Evolutionary conservation across 2,329 filamentous ascomycete species (phyloP).

Genomic region (Stemphylium lycopersici): DNA sequence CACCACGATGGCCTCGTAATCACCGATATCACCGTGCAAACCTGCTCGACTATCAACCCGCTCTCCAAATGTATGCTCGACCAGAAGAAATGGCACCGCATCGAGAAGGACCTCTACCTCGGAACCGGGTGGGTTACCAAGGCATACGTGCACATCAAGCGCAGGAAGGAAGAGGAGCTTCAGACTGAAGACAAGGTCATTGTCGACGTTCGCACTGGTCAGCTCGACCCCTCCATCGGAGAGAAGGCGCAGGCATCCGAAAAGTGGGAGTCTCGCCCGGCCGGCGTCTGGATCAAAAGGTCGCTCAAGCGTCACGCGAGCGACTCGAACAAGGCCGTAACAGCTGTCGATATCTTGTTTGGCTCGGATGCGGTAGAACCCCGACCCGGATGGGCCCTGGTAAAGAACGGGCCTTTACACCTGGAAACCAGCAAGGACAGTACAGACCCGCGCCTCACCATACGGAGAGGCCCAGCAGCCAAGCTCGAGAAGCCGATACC

Average conservation of each 20-base stretch:
- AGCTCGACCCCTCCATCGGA: slow-evolving; percentile 68
- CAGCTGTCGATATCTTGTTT: slow-evolving; percentile 84
- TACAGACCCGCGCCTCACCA: slow-evolving; percentile 75
- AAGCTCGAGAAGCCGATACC: slow-evolving; percentile 72
- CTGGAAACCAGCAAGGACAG: slow-evolving; percentile 67
- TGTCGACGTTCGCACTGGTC: slow-evolving; percentile 76
- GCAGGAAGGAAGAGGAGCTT: slow-evolving; percentile 86
- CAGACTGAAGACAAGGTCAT: slow-evolving; percentile 76
- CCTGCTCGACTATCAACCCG: slow-evolving; percentile 74
- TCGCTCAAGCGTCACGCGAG: slow-evolving; percentile 73
- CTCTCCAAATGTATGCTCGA: slow-evolving; percentile 80
- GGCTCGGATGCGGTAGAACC: slow-evolving; percentile 92
- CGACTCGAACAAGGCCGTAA: slow-evolving; percentile 76
- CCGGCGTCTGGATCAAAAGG: slow-evolving; percentile 82
- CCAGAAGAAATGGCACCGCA: slow-evolving; percentile 74
- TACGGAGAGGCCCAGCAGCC: slow-evolving; percentile 72
- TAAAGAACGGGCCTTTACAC: slow-evolving; percentile 68
- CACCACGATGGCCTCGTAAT: slow-evolving; percentile 85
- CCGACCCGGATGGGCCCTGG: slow-evolving; percentile 81
- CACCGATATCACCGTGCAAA: slow-evolving; percentile 80
- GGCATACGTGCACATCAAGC: slow-evolving; percentile 81
- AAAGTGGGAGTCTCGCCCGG: slow-evolving; percentile 77
- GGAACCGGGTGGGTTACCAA: slow-evolving; percentile 73
- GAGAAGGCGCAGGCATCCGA: slow-evolving; percentile 64
- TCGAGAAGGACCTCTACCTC: slow-evolving; percentile 90